These are phyloP conservation scores for Xylaria sp. DNA, from an alignment of 2,329 filamentous ascomycete species.

Conservation along the genomic window DNA sequence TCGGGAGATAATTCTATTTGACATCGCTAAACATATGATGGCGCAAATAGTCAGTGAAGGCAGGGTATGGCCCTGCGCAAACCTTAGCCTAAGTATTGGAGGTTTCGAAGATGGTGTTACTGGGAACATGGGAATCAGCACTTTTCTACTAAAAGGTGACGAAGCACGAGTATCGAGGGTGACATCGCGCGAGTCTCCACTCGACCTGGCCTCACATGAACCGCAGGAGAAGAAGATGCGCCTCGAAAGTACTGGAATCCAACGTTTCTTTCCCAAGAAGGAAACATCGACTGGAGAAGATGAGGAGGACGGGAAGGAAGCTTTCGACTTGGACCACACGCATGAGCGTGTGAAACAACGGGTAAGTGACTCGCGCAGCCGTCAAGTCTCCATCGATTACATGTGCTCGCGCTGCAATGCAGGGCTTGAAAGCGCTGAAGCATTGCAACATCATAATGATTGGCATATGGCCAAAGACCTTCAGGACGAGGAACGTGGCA, in stretches of 20 bases:
- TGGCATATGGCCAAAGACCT: constrained; percentile 95
- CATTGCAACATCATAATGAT: constrained; percentile 81
- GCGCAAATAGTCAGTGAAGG: constrained; percentile 82
- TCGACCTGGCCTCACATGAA: constrained; percentile 46
- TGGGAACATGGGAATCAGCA: constrained; percentile 86
- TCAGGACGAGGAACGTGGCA: constrained; percentile 70
- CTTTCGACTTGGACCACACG: constrained; percentile 33
- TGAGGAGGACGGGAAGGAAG: constrained; percentile 43
- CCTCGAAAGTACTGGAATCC: constrained; percentile 62
- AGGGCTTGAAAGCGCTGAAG: constrained; percentile 65
- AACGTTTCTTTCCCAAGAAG: constrained; percentile 65
- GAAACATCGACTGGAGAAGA: constrained; percentile 47
- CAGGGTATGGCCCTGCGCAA: constrained; percentile 88
- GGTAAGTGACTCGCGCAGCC: constrained; percentile 44
- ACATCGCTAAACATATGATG: constrained; percentile 79
- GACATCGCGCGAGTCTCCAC: constrained; percentile 43
- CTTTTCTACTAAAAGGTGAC: constrained; percentile 82
- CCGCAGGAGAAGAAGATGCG: constrained; percentile 57
- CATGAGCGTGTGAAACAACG: constrained; percentile 40
- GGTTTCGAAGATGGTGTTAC: constrained; percentile 89
- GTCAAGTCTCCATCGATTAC: constrained; percentile 53
- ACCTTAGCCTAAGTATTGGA: constrained; percentile 87
- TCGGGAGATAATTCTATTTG: constrained; percentile 77
- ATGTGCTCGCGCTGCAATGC: constrained; percentile 74
- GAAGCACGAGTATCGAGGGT: constrained; percentile 67